phyloP scores from a whole-genome alignment of 805 yeast species.

The Wickerhamiella shivajii region DNA sequence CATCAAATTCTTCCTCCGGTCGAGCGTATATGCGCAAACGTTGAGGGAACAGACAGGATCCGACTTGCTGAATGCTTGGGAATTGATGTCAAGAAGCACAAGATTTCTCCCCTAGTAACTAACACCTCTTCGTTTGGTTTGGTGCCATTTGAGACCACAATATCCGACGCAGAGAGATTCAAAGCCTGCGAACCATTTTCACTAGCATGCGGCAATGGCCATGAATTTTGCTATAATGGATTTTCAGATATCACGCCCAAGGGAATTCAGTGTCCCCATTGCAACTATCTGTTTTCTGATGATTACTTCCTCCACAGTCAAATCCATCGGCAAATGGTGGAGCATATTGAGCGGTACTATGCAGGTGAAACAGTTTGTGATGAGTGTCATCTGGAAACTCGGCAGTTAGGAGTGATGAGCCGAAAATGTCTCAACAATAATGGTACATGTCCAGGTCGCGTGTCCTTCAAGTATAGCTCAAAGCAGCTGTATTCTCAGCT shows the following conservation, averaged over 20 bases:
- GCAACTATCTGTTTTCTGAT: slow-evolving; percentile 38
- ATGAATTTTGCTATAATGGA: slow-evolving; percentile 57
- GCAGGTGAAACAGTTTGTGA: slow-evolving; percentile 80
- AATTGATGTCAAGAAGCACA: slow-evolving; percentile 41
- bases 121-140: no score
- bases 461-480: slow-evolving; percentile 64
- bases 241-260: slow-evolving; percentile 39
- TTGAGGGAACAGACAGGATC: slow-evolving; percentile 74
- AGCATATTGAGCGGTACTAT: slow-evolving; percentile 61
- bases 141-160: slow-evolving; percentile 69
- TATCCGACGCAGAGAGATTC: slow-evolving; percentile 73
- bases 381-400: slow-evolving; percentile 69
- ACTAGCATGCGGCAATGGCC: slow-evolving; percentile 49
- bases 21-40: slow-evolving; percentile 68
- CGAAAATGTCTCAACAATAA: slow-evolving; percentile 59
- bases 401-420: slow-evolving; percentile 84
- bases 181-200: slow-evolving; percentile 41
- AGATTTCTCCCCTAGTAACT: neutral
- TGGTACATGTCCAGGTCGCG: slow-evolving; percentile 60
- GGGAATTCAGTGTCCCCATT: slow-evolving; percentile 58
- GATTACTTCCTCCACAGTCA: slow-evolving; percentile 54
- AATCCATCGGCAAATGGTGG: slow-evolving; percentile 56
- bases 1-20: slow-evolving; percentile 86
- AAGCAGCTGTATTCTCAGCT: slow-evolving; percentile 76
- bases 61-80: slow-evolving; percentile 68